Evolutionary conservation across 441 rosid genomes (phyloP).

Genomic region (Adansonia gregorii): DNA sequence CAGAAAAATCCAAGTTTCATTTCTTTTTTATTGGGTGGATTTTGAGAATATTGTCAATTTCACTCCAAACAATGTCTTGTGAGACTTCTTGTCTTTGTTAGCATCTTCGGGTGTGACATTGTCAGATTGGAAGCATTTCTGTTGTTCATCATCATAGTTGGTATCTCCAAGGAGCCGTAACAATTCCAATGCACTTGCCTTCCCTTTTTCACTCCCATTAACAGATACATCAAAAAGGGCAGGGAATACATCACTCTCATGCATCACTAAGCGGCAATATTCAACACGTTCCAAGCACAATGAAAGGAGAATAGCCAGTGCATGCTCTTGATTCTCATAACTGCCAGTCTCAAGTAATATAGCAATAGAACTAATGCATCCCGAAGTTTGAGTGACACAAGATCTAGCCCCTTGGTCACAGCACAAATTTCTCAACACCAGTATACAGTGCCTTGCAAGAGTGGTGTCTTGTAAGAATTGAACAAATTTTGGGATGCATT

Average conservation of each 20-base stretch:
- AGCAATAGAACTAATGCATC: constrained; percentile 62
- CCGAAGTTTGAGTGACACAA: constrained; percentile 58
- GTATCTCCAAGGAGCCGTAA: constrained; percentile 65
- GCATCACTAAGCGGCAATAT: constrained; percentile 69
- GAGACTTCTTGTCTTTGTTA: constrained; percentile 39
- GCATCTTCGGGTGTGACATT: constrained; percentile 26
- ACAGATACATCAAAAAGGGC: constrained; percentile 51
- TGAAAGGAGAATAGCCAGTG: constrained; percentile 57
- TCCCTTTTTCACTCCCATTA: constrained; percentile 70
- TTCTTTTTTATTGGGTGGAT: constrained; percentile 35
- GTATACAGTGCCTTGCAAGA: constrained; percentile 50
- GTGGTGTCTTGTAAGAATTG: constrained; percentile 47
- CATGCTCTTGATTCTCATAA: constrained; percentile 71
- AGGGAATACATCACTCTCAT: constrained; percentile 61
- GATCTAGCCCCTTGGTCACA: constrained; percentile 56
- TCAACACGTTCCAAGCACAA: constrained; percentile 66
- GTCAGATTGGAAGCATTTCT: constrained; percentile 35
- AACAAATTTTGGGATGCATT: constrained; percentile 60
- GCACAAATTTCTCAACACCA: constrained; percentile 59
- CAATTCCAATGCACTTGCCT: constrained; percentile 62
- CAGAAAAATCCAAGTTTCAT: constrained; percentile 29
- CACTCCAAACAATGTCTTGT: constrained; percentile 44
- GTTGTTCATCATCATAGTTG: constrained; percentile 19
- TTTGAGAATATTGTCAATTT: constrained; percentile 33
- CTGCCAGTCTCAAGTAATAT: constrained; percentile 57